Percentiles rank a stretch among this genome's conserved stretches.
Evolutionary conservation across 306 rosid genomes (phyloP).

Genomic region (Pterocarpus santalinus): DNA sequence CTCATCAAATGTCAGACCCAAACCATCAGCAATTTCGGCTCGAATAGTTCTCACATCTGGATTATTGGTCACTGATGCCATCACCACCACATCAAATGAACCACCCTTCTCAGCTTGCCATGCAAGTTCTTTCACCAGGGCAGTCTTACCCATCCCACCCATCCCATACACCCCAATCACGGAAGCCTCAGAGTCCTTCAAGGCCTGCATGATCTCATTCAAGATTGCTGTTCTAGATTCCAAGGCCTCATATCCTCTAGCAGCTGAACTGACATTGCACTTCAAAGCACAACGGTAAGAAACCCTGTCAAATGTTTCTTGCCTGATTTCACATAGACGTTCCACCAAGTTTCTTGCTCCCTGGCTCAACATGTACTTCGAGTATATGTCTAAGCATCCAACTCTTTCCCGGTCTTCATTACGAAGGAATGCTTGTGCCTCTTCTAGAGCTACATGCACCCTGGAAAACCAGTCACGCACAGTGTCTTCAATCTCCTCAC

Average conservation of each 20-base stretch:
- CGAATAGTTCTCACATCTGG: conserved; percentile 41
- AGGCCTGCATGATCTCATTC: conserved; percentile 21
- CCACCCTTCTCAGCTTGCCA: conserved; percentile 39
- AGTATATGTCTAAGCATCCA: conserved; percentile 45
- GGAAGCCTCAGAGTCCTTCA: conserved; percentile 25
- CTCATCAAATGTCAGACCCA: conserved; percentile 48
- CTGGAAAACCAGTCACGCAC: conserved; percentile 47
- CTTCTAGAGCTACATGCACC: conserved; percentile 20
- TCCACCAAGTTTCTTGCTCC: conserved; percentile 28
- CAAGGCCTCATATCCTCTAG: conserved; percentile 46
- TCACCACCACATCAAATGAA: conserved; percentile 42
- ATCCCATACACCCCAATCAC: conserved; percentile 49
- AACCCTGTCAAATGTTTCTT: conserved; percentile 35
- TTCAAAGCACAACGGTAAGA: conserved; percentile 44
- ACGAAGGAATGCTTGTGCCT: conserved; percentile 3
- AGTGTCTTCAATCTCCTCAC: conserved; percentile 50
- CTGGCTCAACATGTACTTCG: conserved; percentile 34
- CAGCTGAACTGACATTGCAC: conserved; percentile 37
- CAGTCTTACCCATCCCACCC: conserved; percentile 50
- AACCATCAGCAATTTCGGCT: conserved; percentile 45
- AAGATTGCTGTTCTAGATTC: conserved; percentile 37
- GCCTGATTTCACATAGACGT: not conserved
- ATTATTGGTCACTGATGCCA: conserved; percentile 22
- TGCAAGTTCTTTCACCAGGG: conserved; percentile 48
- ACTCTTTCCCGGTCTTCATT: conserved; percentile 19